phyloP scores from a whole-genome alignment of 2,329 filamentous ascomycete species.

The Colletotrichum ledebouriae region DNA sequence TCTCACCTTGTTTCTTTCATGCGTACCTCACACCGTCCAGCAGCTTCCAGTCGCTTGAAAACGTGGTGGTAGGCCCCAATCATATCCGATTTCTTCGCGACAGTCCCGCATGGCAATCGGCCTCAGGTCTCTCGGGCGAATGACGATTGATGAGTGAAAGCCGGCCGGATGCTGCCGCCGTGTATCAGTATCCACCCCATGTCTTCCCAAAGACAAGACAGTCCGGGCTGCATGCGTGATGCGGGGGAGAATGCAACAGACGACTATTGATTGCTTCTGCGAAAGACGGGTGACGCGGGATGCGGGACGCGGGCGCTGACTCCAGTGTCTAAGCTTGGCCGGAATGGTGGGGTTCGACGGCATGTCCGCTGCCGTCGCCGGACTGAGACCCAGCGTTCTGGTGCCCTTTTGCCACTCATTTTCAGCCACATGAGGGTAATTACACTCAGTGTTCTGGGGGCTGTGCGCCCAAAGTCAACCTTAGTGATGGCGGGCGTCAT shows the following conservation, averaged over 20 bases:
- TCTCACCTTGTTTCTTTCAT: background rate
- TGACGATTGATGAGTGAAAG: conserved; percentile 1
- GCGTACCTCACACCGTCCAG: conserved; percentile 7
- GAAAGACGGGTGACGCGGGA: conserved; percentile 4
- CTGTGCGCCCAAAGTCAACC: background rate
- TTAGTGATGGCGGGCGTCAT: conserved; percentile 18
- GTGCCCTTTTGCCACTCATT: no score
- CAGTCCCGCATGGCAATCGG: conserved; percentile 6
- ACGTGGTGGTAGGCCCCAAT: conserved; percentile 5
- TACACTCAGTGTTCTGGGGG: no score
- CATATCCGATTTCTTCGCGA: background rate
- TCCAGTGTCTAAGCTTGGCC: conserved; percentile 20
- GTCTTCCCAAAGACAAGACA: background rate
- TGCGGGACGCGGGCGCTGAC: conserved; percentile 18
- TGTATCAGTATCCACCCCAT: conserved; percentile 18
- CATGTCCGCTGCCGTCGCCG: background rate
- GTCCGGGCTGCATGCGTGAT: conserved; percentile 12
- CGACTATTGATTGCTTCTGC: conserved; percentile 13
- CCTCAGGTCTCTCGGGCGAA: background rate
- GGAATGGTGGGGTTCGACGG: conserved; percentile 26
- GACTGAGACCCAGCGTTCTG: background rate
- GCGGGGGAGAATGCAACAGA: conserved; percentile 26
- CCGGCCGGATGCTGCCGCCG: background rate
- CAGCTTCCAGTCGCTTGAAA: conserved; percentile 22
- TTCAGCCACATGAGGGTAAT: no score